Percentiles rank a stretch among this genome's conserved stretches.
These are phyloP conservation scores for Candida tropicalis DNA, from an alignment of 1,139 yeast genomes.

Conservation along the genomic window DNA sequence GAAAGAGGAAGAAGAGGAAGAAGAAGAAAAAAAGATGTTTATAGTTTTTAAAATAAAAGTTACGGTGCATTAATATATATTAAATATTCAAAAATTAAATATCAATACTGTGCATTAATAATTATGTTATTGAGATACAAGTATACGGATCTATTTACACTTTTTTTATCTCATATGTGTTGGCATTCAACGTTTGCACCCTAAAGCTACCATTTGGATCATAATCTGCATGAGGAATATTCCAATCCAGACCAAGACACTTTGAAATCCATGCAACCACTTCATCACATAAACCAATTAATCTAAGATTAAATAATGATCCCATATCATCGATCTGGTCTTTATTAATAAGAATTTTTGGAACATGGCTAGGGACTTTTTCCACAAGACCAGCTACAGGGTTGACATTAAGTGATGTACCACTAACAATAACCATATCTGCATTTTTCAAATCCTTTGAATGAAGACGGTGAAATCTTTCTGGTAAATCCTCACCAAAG, in stretches of 20 bases:
- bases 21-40: no score
- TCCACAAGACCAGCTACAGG: constrained; percentile 89
- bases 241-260: constrained; percentile 58
- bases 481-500: constrained; percentile 88
- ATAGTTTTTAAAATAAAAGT: neutral
- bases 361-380: constrained; percentile 65
- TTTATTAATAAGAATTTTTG: constrained; percentile 78
- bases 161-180: neutral
- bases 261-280: constrained; percentile 68
- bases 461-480: constrained; percentile 61
- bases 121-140: no score
- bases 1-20: no score
- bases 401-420: constrained; percentile 89
- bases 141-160: neutral
- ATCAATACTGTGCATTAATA: no score
- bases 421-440: constrained; percentile 81
- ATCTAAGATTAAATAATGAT: constrained; percentile 63
- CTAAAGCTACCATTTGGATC: constrained; percentile 2
- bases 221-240: constrained; percentile 52
- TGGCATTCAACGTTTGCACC: neutral
- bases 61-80: neutral
- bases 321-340: constrained; percentile 79
- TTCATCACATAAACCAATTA: constrained; percentile 86
- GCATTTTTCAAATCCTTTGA: constrained; percentile 61
- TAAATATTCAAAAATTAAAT: no score